Base-by-base conservation (phyloP, 1,139 yeast genomes). In the Magnusiomyces ingens region DNA sequence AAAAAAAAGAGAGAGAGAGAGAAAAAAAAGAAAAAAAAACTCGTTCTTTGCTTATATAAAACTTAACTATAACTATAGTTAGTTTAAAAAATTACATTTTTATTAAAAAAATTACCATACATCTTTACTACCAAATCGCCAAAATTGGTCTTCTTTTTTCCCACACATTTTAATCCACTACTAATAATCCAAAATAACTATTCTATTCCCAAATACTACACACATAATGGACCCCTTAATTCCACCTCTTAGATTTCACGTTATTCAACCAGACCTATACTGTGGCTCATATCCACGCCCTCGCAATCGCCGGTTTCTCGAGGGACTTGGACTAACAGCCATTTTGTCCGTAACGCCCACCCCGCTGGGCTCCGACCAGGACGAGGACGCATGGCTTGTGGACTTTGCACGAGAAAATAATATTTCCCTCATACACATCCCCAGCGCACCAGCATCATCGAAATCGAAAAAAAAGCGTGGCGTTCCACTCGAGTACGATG, bases 241-340 rank as follows among this genome's bases (percentile, higher is more conserved):
- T 0, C 94, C 97, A 0, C 98, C 98, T 0, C 74, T 90, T 57
- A 76, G 90, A 59, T 93, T 85, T 69, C 82, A 82, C 50, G 75
- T 81, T 6, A 81, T 90, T 1, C 87, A 85, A 62, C 81, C 86
- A 1, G 75, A 78, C 52, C 72, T 91, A 3, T 86, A 82, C 64
- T 73, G 98, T 50, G 98, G 98, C 0, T 85, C 95, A 1, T 87
- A 86, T 62, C 98, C 98, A 1, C 77, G 94, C 53, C 80, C 81
- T 51, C 78, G 84, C 55, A 90, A 89, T 65, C 75, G 79, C 56
- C 76, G 82, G n/a, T 93, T 85, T 64, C 72, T 93, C n/a, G 73
- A 77, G 59, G 76, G 89, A 36, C 74, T 90, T 40, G 72, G 78
- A 45, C 74, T 93, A 53, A 82, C 77, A 63, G 85, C 93, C 10